phyloP scores from a whole-genome alignment of 2,329 filamentous ascomycete genomes.

The Fusarium piperis region DNA sequence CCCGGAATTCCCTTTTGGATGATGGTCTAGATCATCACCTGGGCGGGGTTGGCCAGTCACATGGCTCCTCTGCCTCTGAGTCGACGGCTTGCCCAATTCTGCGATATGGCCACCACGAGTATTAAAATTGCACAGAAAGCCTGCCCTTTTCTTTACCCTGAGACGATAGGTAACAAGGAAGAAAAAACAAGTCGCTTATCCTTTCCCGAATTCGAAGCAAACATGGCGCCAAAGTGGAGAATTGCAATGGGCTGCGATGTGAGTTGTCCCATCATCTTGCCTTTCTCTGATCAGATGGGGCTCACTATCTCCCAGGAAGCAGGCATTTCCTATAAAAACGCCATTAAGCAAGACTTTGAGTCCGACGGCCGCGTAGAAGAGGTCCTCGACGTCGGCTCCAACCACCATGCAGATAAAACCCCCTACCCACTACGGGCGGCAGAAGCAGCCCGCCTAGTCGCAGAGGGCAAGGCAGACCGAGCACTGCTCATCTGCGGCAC shows the following conservation, averaged over 20 bases:
- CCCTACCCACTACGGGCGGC: conserved; percentile 85
- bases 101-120: background rate
- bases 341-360: conserved; percentile 78
- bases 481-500: conserved; percentile 87
- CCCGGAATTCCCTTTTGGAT: conserved; percentile 21
- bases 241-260: conserved; percentile 66
- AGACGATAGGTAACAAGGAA: background rate
- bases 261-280: conserved; percentile 37
- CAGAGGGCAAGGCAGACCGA: conserved; percentile 74
- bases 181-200: background rate
- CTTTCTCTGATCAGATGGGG: background rate
- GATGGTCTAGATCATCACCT: background rate
- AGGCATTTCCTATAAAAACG: conserved; percentile 80
- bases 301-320: conserved; percentile 62
- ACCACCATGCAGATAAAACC: conserved; percentile 74
- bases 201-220: conserved; percentile 27
- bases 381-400: conserved; percentile 79
- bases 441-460: conserved; percentile 72
- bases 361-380: conserved; percentile 72
- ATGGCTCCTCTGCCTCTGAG: background rate
- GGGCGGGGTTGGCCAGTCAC: conserved; percentile 3
- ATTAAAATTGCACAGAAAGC: conserved; percentile 6
- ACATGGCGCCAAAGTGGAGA: conserved; percentile 60
- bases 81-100: conserved; percentile 6
- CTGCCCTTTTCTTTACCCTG: background rate